These are phyloP conservation scores for Mortierella sp. DNA, from an alignment of 371 early-diverging fungal genomes.

Conservation along the genomic window DNA sequence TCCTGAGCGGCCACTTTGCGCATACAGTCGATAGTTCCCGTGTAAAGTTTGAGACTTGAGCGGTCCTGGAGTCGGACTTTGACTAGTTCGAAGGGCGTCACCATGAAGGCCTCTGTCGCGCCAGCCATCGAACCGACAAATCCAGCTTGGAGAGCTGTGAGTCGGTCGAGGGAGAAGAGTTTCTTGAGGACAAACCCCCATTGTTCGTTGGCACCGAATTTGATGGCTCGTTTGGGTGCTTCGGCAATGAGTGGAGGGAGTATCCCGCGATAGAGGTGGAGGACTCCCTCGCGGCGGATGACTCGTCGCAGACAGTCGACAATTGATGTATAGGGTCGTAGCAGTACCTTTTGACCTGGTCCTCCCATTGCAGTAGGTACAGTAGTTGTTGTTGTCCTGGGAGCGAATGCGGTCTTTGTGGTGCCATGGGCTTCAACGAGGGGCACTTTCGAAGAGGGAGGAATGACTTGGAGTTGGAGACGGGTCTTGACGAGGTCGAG, in stretches of 20 bases:
- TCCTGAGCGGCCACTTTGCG: constrained; percentile 82
- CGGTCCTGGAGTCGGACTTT: constrained; percentile 90
- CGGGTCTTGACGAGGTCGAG: constrained; percentile 95
- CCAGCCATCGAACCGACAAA: constrained; percentile 95
- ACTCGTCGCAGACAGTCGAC: constrained; percentile 31
- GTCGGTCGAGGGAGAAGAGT: constrained; percentile 73
- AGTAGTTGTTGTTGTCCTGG: not conserved
- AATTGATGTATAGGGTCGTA: constrained; percentile 35
- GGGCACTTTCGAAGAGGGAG: not conserved
- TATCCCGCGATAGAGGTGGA: constrained; percentile 89
- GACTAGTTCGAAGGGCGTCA: constrained; percentile 91
- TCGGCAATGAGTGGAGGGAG: constrained; percentile 94
- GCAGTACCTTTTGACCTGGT: not conserved
- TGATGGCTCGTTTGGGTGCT: constrained; percentile 95
- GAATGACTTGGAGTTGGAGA: constrained; percentile 75
- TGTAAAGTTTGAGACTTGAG: constrained; percentile 78
- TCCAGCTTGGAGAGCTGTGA: constrained; percentile 80
- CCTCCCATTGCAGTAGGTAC: not conserved
- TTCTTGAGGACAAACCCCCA: constrained; percentile 77
- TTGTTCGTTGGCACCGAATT: constrained; percentile 93
- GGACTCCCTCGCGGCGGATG: constrained; percentile 58
- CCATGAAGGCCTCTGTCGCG: constrained; percentile 88
- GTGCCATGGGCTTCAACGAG: not conserved
- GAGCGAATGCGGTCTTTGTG: not conserved
- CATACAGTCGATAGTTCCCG: constrained; percentile 80